Conservation (phyloP, 345 rosid species). For the Carallia pectinifolia region DNA sequence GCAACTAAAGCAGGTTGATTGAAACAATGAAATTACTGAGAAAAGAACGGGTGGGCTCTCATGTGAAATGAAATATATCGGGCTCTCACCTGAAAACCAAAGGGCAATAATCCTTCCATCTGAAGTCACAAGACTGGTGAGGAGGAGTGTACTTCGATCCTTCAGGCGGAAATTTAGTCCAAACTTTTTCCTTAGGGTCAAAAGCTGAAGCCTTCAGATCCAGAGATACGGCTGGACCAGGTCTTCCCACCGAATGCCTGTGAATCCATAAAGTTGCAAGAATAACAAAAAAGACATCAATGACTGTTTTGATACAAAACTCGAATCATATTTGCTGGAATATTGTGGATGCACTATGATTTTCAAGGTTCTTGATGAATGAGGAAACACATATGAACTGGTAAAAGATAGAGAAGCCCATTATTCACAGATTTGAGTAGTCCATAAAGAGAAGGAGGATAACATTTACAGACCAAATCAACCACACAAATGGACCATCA, state of each 20-base stretch:
- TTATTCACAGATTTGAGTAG: no score
- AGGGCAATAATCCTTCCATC: constrained; percentile 98
- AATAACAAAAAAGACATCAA: not conserved
- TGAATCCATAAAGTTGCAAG: not conserved
- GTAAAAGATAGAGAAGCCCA: no score
- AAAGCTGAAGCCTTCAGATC: constrained; percentile 88
- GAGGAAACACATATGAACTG: no score
- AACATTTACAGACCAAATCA: no score
- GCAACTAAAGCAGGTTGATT: not conserved
- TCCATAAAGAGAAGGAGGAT: no score
- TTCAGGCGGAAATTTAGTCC: constrained; percentile 95
- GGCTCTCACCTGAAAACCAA: constrained; percentile 81
- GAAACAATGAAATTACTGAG: not conserved
- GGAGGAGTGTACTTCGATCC: constrained; percentile 99
- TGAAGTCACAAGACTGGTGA: constrained; percentile 86
- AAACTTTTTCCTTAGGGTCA: constrained; percentile 90
- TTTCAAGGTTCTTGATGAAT: no score
- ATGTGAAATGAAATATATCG: not conserved
- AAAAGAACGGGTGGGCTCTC: not conserved
- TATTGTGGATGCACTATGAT: not conserved
- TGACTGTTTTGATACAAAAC: not conserved
- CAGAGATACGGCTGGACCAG: constrained; percentile 84
- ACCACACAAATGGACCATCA: no score
- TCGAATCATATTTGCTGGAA: not conserved
- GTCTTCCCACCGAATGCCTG: constrained; percentile 94